Evolutionary conservation across 345 rosid genomes (phyloP), one percentile per base, ranked within the genome.

Genomic region (Syzygium oleosum): DNA sequence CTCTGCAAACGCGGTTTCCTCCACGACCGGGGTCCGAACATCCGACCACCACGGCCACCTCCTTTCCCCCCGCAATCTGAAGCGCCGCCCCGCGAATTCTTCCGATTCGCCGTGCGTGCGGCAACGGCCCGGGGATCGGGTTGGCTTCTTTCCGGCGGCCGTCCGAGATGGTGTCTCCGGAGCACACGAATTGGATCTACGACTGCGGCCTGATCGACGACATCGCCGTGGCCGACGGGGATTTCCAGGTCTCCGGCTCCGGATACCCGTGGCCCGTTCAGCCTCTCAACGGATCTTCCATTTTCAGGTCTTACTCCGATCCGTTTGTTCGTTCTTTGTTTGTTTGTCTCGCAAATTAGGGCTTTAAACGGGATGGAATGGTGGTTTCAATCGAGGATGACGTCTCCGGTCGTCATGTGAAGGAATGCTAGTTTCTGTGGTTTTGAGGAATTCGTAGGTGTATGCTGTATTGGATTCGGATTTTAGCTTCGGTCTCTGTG

Each of bases 241-340:
- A 87, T 88, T 95, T 93, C 91, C 90, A 95, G 3, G 93, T 91
- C 85, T 93, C 94, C 49, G 93, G 91, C 86, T 85, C 95, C 22
- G 94, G 93, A 2, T 97, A 96, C 93, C 89, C 95, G 54, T 97
- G 99, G 98, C 95, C 98, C 9, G 88, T 89, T 14, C 99, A 91
- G 88, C 92, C 94, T 63, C 84, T 90, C 43, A 92, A 90, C 84
- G 95, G 92, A 31, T 90, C 97, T 59, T 83, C 99, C 51, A 91
- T 93, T 87, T 93, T 89, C 92, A 91, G 98, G 99, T 97, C 90
- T 59, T 63, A 12, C 51, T 65, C 58, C 25, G 49, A 73, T 38
- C 49, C 25, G 49, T 73, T 38, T 5, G 27, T 19, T 43, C 59
- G 46, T 43, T 6, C 46, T 43, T 9, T 41, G 17, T 22, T 29